These are phyloP conservation scores for Zymoseptoria crescenta DNA, from an alignment of 2,329 filamentous ascomycete genomes.

Conservation along the genomic window DNA sequence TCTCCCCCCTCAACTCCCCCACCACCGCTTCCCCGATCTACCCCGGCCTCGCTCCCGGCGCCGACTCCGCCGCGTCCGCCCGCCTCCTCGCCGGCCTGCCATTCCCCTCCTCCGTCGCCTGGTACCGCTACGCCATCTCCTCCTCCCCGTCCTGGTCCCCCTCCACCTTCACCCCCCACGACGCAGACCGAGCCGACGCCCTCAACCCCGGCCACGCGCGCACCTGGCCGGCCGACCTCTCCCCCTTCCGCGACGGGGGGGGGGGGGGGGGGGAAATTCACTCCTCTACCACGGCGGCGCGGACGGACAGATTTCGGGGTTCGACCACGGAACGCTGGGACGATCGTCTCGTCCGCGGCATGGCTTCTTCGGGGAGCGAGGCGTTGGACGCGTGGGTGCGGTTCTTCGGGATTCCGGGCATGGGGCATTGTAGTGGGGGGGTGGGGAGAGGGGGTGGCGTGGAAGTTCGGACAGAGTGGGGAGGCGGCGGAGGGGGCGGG, in stretches of 20 bases:
- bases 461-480: slow-evolving; percentile 9
- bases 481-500: slow-evolving; percentile 17
- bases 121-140: slow-evolving; percentile 43
- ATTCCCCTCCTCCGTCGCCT: slow-evolving; percentile 43
- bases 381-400: slow-evolving; percentile 29
- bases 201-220: slow-evolving; percentile 35
- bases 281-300: slow-evolving; percentile 27
- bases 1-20: slow-evolving; percentile 33
- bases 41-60: slow-evolving; percentile 26
- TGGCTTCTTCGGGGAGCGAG: not conserved
- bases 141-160: slow-evolving; percentile 37
- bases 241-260: slow-evolving; percentile 31
- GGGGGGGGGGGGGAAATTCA: too few species aligned
- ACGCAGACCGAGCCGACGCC: slow-evolving; percentile 31
- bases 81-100: slow-evolving; percentile 38
- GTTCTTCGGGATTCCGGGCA: slow-evolving; percentile 34
- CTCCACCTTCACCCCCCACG: slow-evolving; percentile 27
- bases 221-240: slow-evolving; percentile 30
- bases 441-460: slow-evolving; percentile 18
- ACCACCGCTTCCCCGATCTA: too few species aligned
- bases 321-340: not conserved
- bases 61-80: slow-evolving; percentile 21
- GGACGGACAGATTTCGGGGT: slow-evolving; percentile 1
- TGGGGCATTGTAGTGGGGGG: slow-evolving; percentile 31
- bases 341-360: slow-evolving; percentile 20